Evolutionary conservation across 345 rosid species (phyloP).

Genomic region (Trapa incisa): DNA sequence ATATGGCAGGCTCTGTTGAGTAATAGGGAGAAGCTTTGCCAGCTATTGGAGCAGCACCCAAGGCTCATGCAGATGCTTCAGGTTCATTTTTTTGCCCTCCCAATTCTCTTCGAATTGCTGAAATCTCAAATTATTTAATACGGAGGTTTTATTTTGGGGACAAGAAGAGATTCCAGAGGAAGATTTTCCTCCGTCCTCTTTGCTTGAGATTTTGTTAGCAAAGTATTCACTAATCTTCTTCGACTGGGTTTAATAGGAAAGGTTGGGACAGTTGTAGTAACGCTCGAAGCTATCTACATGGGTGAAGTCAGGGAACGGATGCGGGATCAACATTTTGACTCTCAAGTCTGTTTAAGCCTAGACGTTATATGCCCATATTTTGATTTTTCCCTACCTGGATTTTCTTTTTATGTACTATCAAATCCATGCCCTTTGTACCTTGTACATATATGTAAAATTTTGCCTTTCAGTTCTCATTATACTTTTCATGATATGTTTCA

Average conservation of each 20-base stretch:
- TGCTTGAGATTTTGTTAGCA: background rate
- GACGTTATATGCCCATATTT: background rate
- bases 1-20: conserved; percentile 65
- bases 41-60: conserved; percentile 94
- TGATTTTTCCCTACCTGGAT: background rate
- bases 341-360: background rate
- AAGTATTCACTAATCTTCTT: background rate
- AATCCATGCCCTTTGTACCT: background rate
- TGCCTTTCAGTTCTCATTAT: background rate
- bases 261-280: conserved; percentile 52
- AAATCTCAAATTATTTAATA: background rate
- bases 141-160: background rate
- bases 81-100: conserved; percentile 26
- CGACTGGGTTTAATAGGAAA: conserved; percentile 44
- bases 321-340: background rate
- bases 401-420: background rate
- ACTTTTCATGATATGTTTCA: no score
- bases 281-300: background rate
- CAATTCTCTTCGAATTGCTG: background rate
- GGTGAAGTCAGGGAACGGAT: background rate
- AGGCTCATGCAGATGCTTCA: conserved; percentile 97
- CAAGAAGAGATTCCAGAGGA: background rate
- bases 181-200: background rate
- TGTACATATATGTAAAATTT: conserved; percentile 9
- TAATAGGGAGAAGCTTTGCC: conserved; percentile 88